These are phyloP conservation scores for Prunus salicina DNA, from an alignment of 306 rosid genomes.

Conservation along the genomic window DNA sequence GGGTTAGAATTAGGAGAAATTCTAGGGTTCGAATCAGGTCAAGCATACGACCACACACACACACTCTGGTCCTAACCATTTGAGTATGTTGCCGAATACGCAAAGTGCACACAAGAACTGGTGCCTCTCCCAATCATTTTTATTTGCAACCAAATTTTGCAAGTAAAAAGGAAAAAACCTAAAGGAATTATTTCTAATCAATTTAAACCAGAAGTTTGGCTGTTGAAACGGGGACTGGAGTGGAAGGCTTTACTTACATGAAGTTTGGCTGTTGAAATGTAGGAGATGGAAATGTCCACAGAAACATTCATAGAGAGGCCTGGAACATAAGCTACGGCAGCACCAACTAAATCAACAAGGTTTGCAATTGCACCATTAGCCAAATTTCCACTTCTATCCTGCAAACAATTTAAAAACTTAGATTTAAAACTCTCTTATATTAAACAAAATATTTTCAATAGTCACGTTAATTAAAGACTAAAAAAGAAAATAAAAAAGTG, in stretches of 20 bases:
- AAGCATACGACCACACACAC: no score
- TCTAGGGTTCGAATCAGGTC: no score
- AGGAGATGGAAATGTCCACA: constrained; percentile 79
- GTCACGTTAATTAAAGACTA: no score
- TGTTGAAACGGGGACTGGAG: constrained; percentile 24
- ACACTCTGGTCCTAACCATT: no score
- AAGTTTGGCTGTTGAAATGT: constrained; percentile 46
- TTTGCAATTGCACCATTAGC: constrained; percentile 67
- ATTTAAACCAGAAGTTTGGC: constrained; percentile 26
- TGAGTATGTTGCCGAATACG: no score
- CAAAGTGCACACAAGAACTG: no score
- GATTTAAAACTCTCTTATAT: not conserved
- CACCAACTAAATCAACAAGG: constrained; percentile 73
- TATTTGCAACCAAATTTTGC: no score
- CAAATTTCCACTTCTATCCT: constrained; percentile 71
- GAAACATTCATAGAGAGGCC: constrained; percentile 71
- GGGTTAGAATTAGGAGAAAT: no score
- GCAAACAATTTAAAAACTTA: constrained; percentile 3
- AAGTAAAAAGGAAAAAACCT: no score
- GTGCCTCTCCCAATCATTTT: no score
- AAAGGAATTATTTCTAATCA: no score
- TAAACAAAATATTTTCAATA: not conserved
- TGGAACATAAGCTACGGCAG: constrained; percentile 43
- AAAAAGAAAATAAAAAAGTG: no score
- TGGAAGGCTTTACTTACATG: constrained; percentile 40